Evolutionary conservation across 495 filamentous ascomycete species (phyloP), one percentile per base, ranked within the genome.

Genomic region (Trypethelium eluteriae): DNA sequence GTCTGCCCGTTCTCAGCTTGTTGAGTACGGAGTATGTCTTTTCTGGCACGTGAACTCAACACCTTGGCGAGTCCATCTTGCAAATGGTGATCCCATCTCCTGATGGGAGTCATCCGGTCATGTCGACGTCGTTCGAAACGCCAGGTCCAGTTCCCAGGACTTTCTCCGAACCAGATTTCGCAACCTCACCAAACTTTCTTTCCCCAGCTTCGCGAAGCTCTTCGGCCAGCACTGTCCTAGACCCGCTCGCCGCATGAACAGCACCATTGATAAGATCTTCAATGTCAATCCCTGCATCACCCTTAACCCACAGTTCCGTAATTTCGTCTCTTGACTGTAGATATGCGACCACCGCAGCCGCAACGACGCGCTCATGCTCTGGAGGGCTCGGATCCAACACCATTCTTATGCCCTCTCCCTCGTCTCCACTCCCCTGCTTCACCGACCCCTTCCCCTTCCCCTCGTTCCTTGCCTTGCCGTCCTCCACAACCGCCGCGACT

Each of bases 261-360:
- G 87, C 86, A 39, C 80, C 81, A 69, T 89, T 86, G 38, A 87
- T 77, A 67, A 90, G 75, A 36, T 78, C 75, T 39, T 88, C 84
- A 18, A 72, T 77, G 65, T 78, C 75, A 2, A 76, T 79, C 39
- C 76, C 74, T 11, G 83, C 79, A 71, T 88, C 82, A 3, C 95
- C 93, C 80, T 92, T 97, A 64, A 93, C 84, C 94, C 95, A 98
- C 12, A 97, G 72, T 72, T 94, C 90, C 10, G 93, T 96, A 62
- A 98, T 85, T 73, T 98, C 95, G 73, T 98, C 94, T 63, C 93
- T 82, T 6, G 80, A 81, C 59, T 91, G 88, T 76, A 97, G 82
- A 75, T 97, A 98, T 2, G 85, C 94, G n/a, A 98, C 86, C 66
- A 93, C 89, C 78, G 89, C 93, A 16, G 89, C 90, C 4, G 91